Evolutionary conservation across 164 flowering plant genomes (phyloP).

Genomic region (Umbilicus rupestris): DNA sequence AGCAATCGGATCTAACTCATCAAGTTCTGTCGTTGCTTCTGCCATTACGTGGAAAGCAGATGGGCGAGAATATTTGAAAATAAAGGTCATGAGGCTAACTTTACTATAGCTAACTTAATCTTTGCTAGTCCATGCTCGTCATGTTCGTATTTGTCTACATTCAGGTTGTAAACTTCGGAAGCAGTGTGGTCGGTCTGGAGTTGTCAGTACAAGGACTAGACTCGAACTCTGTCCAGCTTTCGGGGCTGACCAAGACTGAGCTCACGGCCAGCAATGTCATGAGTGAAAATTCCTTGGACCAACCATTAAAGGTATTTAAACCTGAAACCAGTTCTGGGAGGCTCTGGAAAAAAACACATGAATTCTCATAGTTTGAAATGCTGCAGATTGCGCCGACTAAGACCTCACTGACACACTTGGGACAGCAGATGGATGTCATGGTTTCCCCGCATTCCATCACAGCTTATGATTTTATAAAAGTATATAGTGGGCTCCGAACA

Average conservation of each 20-base stretch:
- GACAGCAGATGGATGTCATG: slow-evolving; percentile 6
- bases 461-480: not conserved
- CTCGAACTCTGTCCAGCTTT: slow-evolving; percentile 20
- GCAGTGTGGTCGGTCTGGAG: slow-evolving; percentile 36
- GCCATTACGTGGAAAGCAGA: slow-evolving; percentile 54
- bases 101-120: too few relatives aligned
- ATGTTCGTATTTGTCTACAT: not conserved
- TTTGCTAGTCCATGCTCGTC: not conserved
- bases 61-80: slow-evolving; percentile 30
- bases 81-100: slow-evolving; percentile 42
- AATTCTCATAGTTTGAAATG: too few relatives aligned
- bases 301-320: slow-evolving; percentile 51
- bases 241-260: slow-evolving; percentile 42
- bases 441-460: slow-evolving; percentile 5
- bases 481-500: not conserved
- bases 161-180: slow-evolving; percentile 75
- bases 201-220: slow-evolving; percentile 43
- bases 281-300: slow-evolving; percentile 77
- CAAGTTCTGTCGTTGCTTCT: slow-evolving; percentile 49
- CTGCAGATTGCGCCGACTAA: slow-evolving; percentile 2
- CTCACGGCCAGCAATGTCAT: slow-evolving; percentile 48
- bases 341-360: too few relatives aligned
- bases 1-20: slow-evolving; percentile 30
- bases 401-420: not conserved
- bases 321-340: not conserved